A percentile compares a stretch with the other conserved stretches of the same genome.
Conservation (phyloP, 208 protist species). For the Crithidia acanthocephali region DNA sequence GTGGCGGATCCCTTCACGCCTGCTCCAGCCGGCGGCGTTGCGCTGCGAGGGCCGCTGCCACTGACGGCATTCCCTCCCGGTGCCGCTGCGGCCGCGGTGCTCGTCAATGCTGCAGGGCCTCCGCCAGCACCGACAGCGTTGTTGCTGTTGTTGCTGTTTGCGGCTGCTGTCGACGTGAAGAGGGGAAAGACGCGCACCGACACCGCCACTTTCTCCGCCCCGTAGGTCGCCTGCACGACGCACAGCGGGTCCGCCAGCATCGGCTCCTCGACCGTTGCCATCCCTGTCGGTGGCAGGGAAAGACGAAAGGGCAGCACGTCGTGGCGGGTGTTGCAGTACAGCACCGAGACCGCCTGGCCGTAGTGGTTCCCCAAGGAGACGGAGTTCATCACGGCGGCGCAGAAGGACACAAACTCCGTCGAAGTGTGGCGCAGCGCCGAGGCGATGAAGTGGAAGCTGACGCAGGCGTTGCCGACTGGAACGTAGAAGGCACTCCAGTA, state of each 20-base stretch:
- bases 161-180: slow-evolving; percentile 10
- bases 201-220: slow-evolving; percentile 34
- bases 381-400: slow-evolving; percentile 70
- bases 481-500: slow-evolving; percentile 73
- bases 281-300: slow-evolving; percentile 42
- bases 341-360: slow-evolving; percentile 70
- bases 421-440: slow-evolving; percentile 63
- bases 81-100: background rate
- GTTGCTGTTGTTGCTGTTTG: background rate
- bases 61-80: background rate
- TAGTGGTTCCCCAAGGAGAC: slow-evolving; percentile 86
- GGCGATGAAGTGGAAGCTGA: slow-evolving; percentile 78
- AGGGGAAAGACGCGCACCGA: slow-evolving; percentile 47
- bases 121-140: background rate
- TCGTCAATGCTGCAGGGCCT: slow-evolving; percentile 1
- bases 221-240: slow-evolving; percentile 47
- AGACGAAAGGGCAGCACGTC: slow-evolving; percentile 73
- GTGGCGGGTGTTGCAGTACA: slow-evolving; percentile 83
- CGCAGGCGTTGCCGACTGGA: slow-evolving; percentile 59
- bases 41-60: background rate
- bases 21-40: background rate
- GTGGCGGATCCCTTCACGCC: background rate
- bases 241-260: slow-evolving; percentile 72
- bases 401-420: slow-evolving; percentile 71
- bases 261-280: slow-evolving; percentile 71